Evolutionary conservation across 345 rosid genomes (phyloP), one percentile per base, ranked within the genome.

Genomic region (Moricandia moricandioides): DNA sequence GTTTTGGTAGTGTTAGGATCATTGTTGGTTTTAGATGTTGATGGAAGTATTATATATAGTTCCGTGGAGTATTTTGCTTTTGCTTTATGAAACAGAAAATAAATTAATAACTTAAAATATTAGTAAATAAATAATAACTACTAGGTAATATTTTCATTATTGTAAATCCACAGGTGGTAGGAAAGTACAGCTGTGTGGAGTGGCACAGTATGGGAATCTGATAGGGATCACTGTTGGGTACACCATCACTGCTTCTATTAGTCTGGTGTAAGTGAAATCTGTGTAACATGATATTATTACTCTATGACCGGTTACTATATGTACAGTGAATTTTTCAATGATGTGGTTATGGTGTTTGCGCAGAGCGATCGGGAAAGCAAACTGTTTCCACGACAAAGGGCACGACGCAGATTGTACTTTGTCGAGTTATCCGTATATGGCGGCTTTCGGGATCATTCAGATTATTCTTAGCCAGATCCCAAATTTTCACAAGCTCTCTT

Each of bases 161-260:
- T 18, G 29, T 4, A 30, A 61, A 69, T 29, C 35, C 60, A 35
- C 70, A 89, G 96, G 96, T 31, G 90, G 91, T 13, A 74, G 74
- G 69, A 81, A 80, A 69, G 87, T 85, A 34, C 82, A 70, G 80
- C 83, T 88, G 0, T 91, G 97, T 83, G 97, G 96, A 33, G 39
- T 86, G 65, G n/a, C n/a, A n/a, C n/a, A n/a, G n/a, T n/a, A n/a
- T n/a, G n/a, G n/a, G n/a, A n/a, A n/a, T n/a, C n/a, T n/a, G n/a
- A n/a, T n/a, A n/a, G n/a, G n/a, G n/a, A n/a, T n/a, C n/a, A n/a
- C n/a, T n/a, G n/a, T n/a, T n/a, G n/a, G n/a, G n/a, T n/a, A n/a
- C n/a, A n/a, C n/a, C n/a, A n/a, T n/a, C n/a, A n/a, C n/a, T n/a
- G n/a, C n/a, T n/a, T n/a, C n/a, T n/a, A n/a, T n/a, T n/a, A n/a